A percentile compares a stretch with the other conserved stretches of the same genome.
Evolutionary conservation across 176 grass and related monocot genomes (phyloP).

Genomic region (Oryza rufipogon): DNA sequence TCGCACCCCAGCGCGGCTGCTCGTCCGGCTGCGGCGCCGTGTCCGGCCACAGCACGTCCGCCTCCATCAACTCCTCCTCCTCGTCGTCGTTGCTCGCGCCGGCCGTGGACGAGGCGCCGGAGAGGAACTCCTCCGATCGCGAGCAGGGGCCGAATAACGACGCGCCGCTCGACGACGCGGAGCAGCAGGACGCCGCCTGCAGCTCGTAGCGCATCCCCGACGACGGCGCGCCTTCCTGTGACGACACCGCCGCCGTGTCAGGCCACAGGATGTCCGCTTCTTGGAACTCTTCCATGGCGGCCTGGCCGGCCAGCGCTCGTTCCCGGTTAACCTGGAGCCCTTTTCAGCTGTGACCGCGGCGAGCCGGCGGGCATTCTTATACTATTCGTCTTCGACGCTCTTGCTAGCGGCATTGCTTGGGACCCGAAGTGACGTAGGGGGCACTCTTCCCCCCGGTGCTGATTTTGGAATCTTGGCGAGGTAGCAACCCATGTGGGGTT

Average conservation of each 20-base stretch:
- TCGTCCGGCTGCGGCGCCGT: constrained; percentile 10
- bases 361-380: constrained; percentile 19
- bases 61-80: constrained; percentile 50
- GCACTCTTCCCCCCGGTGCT: constrained; percentile 31
- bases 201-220: background rate
- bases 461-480: constrained; percentile 49
- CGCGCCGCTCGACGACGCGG: background rate
- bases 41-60: constrained; percentile 61
- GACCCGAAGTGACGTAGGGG: constrained; percentile 36
- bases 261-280: constrained; percentile 59
- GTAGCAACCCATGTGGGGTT: constrained; percentile 28
- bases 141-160: background rate
- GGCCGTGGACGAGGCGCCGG: background rate
- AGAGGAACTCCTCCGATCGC: background rate
- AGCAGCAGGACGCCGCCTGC: background rate
- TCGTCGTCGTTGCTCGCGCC: background rate
- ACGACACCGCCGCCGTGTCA: constrained; percentile 15
- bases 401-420: constrained; percentile 27
- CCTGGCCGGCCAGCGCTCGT: background rate
- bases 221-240: constrained; percentile 15
- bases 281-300: constrained; percentile 49
- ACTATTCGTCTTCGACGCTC: background rate
- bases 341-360: background rate
- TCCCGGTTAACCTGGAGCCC: background rate
- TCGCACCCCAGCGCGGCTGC: background rate